Base-by-base conservation (phyloP, 2,329 filamentous ascomycete genomes). In the Calonectria crousiana region DNA sequence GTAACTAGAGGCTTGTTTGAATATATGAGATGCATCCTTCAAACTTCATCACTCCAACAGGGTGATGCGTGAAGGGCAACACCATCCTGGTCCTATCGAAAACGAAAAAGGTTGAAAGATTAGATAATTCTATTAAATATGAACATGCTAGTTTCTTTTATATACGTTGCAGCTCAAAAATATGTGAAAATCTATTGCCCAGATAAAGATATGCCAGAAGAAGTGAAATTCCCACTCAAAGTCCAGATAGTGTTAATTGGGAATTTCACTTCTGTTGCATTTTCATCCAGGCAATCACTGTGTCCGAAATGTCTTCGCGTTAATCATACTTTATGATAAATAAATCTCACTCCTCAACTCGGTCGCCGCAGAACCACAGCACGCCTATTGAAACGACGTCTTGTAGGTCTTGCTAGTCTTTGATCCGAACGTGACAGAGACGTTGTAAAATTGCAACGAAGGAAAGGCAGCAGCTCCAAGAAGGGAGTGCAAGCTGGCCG, bases 401-500 rank as follows among this genome's bases (percentile, higher is more conserved):
- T 58, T 71, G 75, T 83, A 84, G 23, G 76, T 74, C 6, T 56
- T 62, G 76, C 78, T 80, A 14, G 78, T 80, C 77, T 80, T 51
- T 69, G 77, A 69, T 3, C 78, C 77, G n/a, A 80, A 74, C 3
- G 73, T 79, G 20, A 80, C 77, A 2, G 78, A 74, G 1, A 80
- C 78, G 18, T 80, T 80, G 75, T 80, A 84, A 58, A 78, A 69
- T 67, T 67, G 62, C 3, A 83, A 53, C 3, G 52, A 77, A 4
- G 83, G 76, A 44, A 16, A 44, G 9, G 67, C 64, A 0, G 66
- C 67, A 16, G 75, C 82, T 20, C 83, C 83, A 38, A 80, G 81
- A 14, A 84, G 72, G 36, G 79, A 82, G 28, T 78, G 77, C 30
- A 83, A 53, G 70, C 78, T 77, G 8, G 82, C 83, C 14, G 77